phyloP scores from a whole-genome alignment of 805 yeast species.

The Metschnikowia cubensis region DNA sequence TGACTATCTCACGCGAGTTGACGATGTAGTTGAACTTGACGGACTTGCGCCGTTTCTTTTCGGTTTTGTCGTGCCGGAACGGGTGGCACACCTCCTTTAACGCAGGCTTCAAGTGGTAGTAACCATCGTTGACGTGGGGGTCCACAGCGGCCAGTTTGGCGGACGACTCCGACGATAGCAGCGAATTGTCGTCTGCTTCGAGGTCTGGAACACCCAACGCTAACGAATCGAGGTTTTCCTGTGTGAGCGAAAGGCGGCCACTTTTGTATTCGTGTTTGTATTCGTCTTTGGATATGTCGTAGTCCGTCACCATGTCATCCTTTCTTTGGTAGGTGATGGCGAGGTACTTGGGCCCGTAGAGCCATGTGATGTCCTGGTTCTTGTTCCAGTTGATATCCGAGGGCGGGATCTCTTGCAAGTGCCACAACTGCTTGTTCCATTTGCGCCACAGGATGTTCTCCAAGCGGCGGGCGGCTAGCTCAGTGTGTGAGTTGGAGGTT shows the following conservation, averaged over 20 bases:
- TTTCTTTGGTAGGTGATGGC: not conserved
- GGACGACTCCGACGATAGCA: conserved; percentile 9
- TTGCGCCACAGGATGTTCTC: conserved; percentile 41
- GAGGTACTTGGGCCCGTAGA: conserved; percentile 46
- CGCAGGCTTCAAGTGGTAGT: conserved; percentile 19
- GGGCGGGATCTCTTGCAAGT: conserved; percentile 36
- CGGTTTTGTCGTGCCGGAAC: conserved; percentile 6
- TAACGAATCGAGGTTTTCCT: conserved; percentile 5
- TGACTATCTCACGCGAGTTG: conserved; percentile 43
- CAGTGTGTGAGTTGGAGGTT: conserved; percentile 18
- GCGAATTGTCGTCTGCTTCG: conserved; percentile 12
- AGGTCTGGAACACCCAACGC: conserved; percentile 4
- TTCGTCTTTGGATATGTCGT: no score
- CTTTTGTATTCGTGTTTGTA: no score
- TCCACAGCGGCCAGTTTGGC: conserved; percentile 4
- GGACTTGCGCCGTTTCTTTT: conserved; percentile 18
- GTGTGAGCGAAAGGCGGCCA: conserved; percentile 5
- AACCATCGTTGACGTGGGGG: conserved; percentile 11
- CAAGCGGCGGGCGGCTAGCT: conserved; percentile 24
- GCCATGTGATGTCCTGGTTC: conserved; percentile 50
- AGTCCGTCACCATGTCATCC: not conserved
- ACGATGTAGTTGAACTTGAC: conserved; percentile 43
- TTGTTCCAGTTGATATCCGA: conserved; percentile 50
- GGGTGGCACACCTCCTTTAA: conserved; percentile 12
- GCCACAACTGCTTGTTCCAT: conserved; percentile 28